Evolutionary conservation across 1,139 yeast species (phyloP).

Genomic region (Pneumocystis sp.): DNA sequence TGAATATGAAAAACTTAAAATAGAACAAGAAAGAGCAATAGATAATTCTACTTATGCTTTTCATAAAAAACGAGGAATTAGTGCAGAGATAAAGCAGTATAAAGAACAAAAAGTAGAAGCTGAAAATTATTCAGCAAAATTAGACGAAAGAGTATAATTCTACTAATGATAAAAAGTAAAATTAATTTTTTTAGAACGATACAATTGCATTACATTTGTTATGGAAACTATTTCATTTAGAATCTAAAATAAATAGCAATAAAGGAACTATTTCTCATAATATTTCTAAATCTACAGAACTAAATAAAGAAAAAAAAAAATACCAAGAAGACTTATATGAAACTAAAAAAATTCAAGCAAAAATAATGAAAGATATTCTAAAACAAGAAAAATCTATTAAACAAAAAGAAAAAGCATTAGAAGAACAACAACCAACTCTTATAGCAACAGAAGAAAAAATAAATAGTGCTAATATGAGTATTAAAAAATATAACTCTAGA

Average conservation of each 20-base stretch:
- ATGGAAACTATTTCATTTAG: slow-evolving; percentile 56
- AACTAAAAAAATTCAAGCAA: slow-evolving; percentile 29
- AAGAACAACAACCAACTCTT: slow-evolving; percentile 34
- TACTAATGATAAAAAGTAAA: not conserved
- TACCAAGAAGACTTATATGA: slow-evolving; percentile 20
- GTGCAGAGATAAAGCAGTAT: slow-evolving; percentile 65
- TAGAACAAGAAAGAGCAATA: slow-evolving; percentile 51
- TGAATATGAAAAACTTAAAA: slow-evolving; percentile 56
- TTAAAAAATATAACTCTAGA: slow-evolving; percentile 37
- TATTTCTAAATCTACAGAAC: not conserved
- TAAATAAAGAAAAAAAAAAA: slow-evolving; percentile 14
- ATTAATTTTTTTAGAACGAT: slow-evolving; percentile 22
- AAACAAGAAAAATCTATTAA: slow-evolving; percentile 31
- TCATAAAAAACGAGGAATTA: slow-evolving; percentile 56
- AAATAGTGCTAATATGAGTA: slow-evolving; percentile 34
- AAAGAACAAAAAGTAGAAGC: slow-evolving; percentile 64
- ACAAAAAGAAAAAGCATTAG: slow-evolving; percentile 30
- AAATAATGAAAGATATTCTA: slow-evolving; percentile 31
- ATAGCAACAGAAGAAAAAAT: slow-evolving; percentile 46
- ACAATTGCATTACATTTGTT: slow-evolving; percentile 39
- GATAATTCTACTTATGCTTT: slow-evolving; percentile 52
- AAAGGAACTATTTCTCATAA: not conserved
- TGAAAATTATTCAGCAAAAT: slow-evolving; percentile 46
- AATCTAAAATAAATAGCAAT: slow-evolving; percentile 27
- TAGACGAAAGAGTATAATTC: slow-evolving; percentile 29